phyloP scores from a whole-genome alignment of 2,329 filamentous ascomycete genomes.

The Talaromyces sp. region DNA sequence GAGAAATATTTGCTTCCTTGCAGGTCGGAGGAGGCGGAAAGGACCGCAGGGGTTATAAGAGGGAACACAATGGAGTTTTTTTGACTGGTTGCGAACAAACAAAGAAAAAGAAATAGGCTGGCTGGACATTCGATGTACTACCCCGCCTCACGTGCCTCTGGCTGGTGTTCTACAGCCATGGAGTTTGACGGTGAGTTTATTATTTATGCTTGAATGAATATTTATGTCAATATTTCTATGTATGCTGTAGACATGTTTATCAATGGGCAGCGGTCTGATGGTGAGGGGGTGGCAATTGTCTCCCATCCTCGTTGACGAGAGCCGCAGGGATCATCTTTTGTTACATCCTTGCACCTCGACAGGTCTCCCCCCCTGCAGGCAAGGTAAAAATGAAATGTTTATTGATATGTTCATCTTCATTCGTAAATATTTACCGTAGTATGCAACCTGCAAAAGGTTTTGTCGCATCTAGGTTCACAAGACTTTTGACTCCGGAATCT shows the following conservation, averaged over 20 bases:
- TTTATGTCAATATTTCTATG: neutral
- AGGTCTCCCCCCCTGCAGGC: too few relatives aligned
- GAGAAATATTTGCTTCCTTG: too few relatives aligned
- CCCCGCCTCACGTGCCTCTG: neutral
- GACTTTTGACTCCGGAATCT: neutral
- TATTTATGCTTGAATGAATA: neutral
- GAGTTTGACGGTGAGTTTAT: neutral
- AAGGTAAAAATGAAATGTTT: neutral
- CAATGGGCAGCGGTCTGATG: neutral
- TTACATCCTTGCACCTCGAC: too few relatives aligned
- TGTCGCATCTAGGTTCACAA: too few relatives aligned
- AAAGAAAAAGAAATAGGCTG: too few relatives aligned
- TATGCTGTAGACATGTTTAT: too few relatives aligned
- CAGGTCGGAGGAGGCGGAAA: neutral
- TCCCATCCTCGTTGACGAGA: too few relatives aligned
- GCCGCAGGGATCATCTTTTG: too few relatives aligned
- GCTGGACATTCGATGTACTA: too few relatives aligned
- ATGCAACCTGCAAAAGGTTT: neutral
- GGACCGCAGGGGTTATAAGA: neutral
- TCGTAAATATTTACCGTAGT: neutral
- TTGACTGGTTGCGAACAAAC: neutral
- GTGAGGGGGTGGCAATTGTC: too few relatives aligned
- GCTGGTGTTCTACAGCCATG: neutral
- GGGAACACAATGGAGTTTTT: neutral
- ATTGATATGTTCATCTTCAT: neutral